A percentile compares a stretch with the other conserved stretches of the same genome.
Conservation (phyloP, 805 yeast genomes). For the Tetrapisispora phaffii region DNA sequence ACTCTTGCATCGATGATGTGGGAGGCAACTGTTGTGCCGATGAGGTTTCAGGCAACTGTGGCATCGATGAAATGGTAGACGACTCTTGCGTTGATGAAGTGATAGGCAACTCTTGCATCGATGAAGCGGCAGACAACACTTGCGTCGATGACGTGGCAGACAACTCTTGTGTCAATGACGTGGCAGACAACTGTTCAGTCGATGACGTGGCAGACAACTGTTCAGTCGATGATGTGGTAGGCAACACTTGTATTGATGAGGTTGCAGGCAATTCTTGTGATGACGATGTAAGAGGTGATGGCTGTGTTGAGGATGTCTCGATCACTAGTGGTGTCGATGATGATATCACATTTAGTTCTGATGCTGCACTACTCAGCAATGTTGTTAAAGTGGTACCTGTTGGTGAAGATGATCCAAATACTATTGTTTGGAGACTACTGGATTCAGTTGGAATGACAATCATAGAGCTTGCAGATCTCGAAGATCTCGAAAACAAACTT, state of each 20-base stretch:
- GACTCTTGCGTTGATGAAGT: neutral
- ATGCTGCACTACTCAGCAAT: neutral
- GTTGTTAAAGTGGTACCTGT: neutral
- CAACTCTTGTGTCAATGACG: too few relatives aligned
- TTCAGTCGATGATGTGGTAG: neutral
- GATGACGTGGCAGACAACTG: neutral
- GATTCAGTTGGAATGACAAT: too few relatives aligned
- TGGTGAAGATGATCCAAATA: neutral
- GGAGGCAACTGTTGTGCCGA: too few relatives aligned
- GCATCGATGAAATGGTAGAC: too few relatives aligned
- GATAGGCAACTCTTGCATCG: neutral
- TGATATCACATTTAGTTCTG: neutral
- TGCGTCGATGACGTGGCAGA: too few relatives aligned
- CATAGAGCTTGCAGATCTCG: too few relatives aligned
- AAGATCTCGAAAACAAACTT: neutral
- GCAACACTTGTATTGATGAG: neutral
- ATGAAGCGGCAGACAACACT: neutral
- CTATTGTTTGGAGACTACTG: neutral
- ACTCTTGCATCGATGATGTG: too few relatives aligned
- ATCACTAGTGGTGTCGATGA: neutral
- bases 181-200: too few relatives aligned
- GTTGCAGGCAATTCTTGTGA: neutral
- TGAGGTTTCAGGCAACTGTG: too few relatives aligned
- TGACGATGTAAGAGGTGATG: too few relatives aligned
- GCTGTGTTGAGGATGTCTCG: neutral